These are phyloP conservation scores for Aureobasidium vineae DNA, from an alignment of 2,329 filamentous ascomycete genomes.

Conservation along the genomic window DNA sequence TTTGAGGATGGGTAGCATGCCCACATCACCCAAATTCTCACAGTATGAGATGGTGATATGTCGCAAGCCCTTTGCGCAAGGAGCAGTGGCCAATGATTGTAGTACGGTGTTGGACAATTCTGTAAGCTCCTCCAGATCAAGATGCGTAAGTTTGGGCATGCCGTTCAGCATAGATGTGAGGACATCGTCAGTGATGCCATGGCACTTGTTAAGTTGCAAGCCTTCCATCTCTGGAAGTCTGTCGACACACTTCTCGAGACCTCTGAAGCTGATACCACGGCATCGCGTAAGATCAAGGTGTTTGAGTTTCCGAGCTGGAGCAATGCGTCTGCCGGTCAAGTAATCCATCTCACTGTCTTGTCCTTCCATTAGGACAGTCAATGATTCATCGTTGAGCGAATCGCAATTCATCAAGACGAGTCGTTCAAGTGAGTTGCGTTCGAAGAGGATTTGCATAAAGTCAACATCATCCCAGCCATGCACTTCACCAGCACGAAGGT, in stretches of 20 bases:
- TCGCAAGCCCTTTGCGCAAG: constrained; percentile 68
- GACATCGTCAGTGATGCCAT: constrained; percentile 68
- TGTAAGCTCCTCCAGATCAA: constrained; percentile 85
- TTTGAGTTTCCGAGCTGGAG: constrained; percentile 73
- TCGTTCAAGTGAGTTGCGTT: constrained; percentile 77
- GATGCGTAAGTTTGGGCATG: constrained; percentile 72
- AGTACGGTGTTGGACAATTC: constrained; percentile 73
- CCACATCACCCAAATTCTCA: constrained; percentile 76
- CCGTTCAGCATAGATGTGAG: constrained; percentile 72
- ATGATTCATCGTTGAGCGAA: constrained; percentile 70
- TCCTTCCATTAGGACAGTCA: constrained; percentile 74
- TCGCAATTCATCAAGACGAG: constrained; percentile 77
- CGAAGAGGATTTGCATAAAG: constrained; percentile 72
- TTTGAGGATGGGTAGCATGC: constrained; percentile 80
- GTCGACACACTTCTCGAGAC: constrained; percentile 68
- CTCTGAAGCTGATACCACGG: constrained; percentile 66
- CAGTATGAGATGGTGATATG: constrained; percentile 91
- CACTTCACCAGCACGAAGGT: constrained; percentile 80
- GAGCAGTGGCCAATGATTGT: constrained; percentile 70
- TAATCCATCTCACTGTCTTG: constrained; percentile 74
- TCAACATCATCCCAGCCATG: constrained; percentile 72
- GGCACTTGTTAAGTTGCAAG: constrained; percentile 76
- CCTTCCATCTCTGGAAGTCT: constrained; percentile 78
- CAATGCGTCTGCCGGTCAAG: constrained; percentile 71
- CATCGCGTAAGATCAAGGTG: constrained; percentile 86